Percentiles rank a stretch among this genome's conserved stretches.
Evolutionary conservation across 1,139 yeast genomes (phyloP).

Genomic region (Nakaseomyces bracarensis): DNA sequence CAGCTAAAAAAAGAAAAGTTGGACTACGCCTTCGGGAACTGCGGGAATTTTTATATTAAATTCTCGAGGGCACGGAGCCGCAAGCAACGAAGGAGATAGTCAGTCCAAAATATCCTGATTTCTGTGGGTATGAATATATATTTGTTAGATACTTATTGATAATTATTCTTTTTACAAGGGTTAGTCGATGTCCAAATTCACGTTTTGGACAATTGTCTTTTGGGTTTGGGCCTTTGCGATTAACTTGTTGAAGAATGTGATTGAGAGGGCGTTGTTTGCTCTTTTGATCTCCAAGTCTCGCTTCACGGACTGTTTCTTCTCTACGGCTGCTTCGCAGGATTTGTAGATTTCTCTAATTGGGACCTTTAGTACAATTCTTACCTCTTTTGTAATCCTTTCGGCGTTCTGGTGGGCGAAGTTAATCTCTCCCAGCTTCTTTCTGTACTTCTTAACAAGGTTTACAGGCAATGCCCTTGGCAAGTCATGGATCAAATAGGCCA

Average conservation of each 20-base stretch:
- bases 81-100: too few relatives aligned
- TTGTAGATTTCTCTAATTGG: slow-evolving; percentile 81
- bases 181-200: slow-evolving; percentile 44
- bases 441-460: slow-evolving; percentile 68
- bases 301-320: slow-evolving; percentile 22
- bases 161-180: slow-evolving; percentile 1
- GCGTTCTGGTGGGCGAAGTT: slow-evolving; percentile 79
- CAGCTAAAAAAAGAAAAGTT: too few relatives aligned
- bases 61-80: not conserved
- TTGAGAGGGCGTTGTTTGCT: slow-evolving; percentile 50
- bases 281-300: slow-evolving; percentile 35
- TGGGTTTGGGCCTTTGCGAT: slow-evolving; percentile 44
- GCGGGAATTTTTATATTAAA: not conserved
- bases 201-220: slow-evolving; percentile 38
- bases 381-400: slow-evolving; percentile 69
- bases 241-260: slow-evolving; percentile 51
- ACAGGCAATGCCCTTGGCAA: slow-evolving; percentile 85
- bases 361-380: slow-evolving; percentile 67
- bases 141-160: not conserved
- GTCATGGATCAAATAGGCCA: slow-evolving; percentile 64
- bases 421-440: slow-evolving; percentile 48
- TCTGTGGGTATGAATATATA: not conserved
- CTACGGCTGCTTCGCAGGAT: slow-evolving; percentile 47
- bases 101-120: too few relatives aligned
- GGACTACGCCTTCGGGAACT: not conserved